phyloP scores from a whole-genome alignment of 1,284 basidiomycete species.

The Cutaneotrichosporon sp. region DNA sequence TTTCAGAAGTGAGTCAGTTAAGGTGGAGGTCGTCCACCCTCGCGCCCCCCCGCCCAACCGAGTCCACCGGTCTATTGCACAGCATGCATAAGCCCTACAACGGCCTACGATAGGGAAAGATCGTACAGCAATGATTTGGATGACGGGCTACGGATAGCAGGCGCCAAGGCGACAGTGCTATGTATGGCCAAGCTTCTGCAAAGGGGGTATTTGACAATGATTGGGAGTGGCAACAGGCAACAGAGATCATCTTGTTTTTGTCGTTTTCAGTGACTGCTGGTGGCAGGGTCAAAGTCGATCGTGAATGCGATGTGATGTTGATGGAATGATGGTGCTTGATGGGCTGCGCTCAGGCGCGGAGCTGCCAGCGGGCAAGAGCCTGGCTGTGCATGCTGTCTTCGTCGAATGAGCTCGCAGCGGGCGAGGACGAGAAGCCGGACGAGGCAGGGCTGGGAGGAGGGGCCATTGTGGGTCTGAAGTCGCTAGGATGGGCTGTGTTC shows the following conservation, averaged over 20 bases:
- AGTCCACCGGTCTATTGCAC: background rate
- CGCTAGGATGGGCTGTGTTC: background rate
- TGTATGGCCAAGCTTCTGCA: background rate
- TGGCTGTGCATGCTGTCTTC: background rate
- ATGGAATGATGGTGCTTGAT: no score
- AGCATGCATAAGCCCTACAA: slow-evolving; percentile 2
- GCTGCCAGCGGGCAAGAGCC: no score
- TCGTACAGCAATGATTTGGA: background rate
- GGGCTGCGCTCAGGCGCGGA: no score
- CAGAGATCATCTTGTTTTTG: no score
- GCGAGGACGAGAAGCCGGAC: background rate
- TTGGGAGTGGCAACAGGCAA: background rate
- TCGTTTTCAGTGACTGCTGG: no score
- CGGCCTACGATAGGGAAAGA: background rate
- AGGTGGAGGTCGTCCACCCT: background rate
- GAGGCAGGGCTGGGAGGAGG: background rate
- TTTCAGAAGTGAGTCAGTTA: no score
- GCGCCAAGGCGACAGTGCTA: background rate
- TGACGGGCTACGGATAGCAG: background rate
- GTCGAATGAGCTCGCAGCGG: background rate
- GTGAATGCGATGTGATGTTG: no score
- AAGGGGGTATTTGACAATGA: background rate
- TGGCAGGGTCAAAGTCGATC: no score
- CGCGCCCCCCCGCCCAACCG: no score
- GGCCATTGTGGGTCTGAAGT: background rate